Base-by-base conservation (phyloP, 495 filamentous ascomycete genomes). In the Penicillium waksmanii region DNA sequence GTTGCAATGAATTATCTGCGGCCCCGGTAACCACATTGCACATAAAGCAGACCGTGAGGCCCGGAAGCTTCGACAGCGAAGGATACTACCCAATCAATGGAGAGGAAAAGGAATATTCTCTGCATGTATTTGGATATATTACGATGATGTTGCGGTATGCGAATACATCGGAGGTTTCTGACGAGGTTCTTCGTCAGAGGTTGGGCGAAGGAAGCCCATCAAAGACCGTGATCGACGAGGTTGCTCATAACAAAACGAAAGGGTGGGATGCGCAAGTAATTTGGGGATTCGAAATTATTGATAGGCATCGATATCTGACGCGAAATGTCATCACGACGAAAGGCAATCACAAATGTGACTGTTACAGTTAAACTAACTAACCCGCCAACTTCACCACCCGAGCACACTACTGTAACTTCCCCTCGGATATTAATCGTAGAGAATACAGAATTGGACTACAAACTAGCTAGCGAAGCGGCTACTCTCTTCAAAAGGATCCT, bases 41-140 rank as follows among this genome's bases (percentile, higher is more conserved):
- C 12, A 21, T 68, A 3, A 66, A 53, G n/a, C 66, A 68, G 33
- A 59, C 49, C 5, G 60, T 66, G 7, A 47, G 46, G 18, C 66
- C 63, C 8, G 61, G 63, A 6, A 36, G 25, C 0, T 68, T 68
- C 23, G 54, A 66, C 15, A 68, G 63, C 21, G 43, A 61, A 25
- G 55, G 58, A 11, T 25, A 21, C 3, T 68, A 57, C 21, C 21
- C 18, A 9, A 15, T 68, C 5, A 57, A 66, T 47, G 66, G 63
- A 17, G 51, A 51, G 5, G 12, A 7, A 2, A 42, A 61, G 6
- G 49, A 61, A 1, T 19, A 54, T 27, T 58, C 60, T 8, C 43
- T 68, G 40, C 66, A 63, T 5, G 61, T 66, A 12, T 68, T 68
- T 23, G 66, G 66, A 9, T 53, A 64, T 35, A 51, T 68, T 18